A percentile compares a stretch with the other conserved stretches of the same genome.
phyloP scores from a whole-genome alignment of 192 early-diverging fungal genomes.

The Powellomyces hirtus region DNA sequence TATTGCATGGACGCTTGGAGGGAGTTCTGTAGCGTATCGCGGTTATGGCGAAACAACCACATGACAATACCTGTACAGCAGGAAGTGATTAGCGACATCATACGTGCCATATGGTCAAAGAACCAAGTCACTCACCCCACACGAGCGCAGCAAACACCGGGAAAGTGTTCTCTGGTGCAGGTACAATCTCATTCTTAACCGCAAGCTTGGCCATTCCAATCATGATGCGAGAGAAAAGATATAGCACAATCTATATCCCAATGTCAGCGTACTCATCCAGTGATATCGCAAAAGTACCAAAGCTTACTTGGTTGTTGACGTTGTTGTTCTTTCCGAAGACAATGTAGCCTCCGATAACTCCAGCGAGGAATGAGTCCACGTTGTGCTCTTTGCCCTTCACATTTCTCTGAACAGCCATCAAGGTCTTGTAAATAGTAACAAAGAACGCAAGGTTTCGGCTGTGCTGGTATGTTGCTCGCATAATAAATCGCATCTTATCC shows the following conservation, averaged over 20 bases:
- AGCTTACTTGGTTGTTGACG: conserved; percentile 89
- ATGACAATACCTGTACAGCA: conserved; percentile 65
- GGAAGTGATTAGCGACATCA: too few relatives aligned
- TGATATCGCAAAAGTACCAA: neutral
- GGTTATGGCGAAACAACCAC: conserved; percentile 91
- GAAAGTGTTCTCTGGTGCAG: conserved; percentile 78
- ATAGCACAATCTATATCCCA: conserved; percentile 76
- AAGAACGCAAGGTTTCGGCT: conserved; percentile 86
- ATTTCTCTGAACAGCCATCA: conserved; percentile 74
- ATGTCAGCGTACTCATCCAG: too few relatives aligned
- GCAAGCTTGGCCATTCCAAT: conserved; percentile 82
- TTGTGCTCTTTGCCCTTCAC: conserved; percentile 74
- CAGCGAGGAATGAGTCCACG: conserved; percentile 85
- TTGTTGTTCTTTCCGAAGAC: conserved; percentile 95
- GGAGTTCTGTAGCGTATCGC: conserved; percentile 84
- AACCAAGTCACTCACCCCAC: conserved; percentile 90
- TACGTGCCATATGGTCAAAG: neutral
- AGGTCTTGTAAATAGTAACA: conserved; percentile 91
- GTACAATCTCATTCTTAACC: conserved; percentile 66
- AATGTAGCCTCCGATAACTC: conserved; percentile 85
- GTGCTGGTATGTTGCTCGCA: conserved; percentile 87
- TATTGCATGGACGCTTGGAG: conserved; percentile 94
- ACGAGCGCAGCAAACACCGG: conserved; percentile 88
- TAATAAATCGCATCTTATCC: conserved; percentile 72
- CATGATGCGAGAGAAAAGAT: conserved; percentile 88